A percentile compares a stretch with the other conserved stretches of the same genome.
Conservation (phyloP, 352 stramenopile genomes). For the Peronospora belbahrii region DNA sequence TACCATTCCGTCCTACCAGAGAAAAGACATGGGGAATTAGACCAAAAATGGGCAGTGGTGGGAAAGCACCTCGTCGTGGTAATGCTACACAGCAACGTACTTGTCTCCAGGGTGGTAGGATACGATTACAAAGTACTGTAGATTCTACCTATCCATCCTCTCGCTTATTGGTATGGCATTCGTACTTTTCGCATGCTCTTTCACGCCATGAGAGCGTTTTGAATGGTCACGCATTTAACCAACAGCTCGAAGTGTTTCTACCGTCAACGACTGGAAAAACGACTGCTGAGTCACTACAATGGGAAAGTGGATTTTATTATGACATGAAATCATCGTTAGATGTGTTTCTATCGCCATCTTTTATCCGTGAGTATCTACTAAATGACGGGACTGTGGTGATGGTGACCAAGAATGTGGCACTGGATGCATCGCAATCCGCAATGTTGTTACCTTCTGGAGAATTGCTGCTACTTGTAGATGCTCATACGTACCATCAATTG, state of each 20-base stretch:
- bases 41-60: constrained; percentile 56
- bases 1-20: background rate
- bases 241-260: constrained; percentile 68
- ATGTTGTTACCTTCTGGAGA: constrained; percentile 60
- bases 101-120: constrained; percentile 2
- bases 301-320: constrained; percentile 82
- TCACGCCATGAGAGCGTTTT: constrained; percentile 47
- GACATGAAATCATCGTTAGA: constrained; percentile 43
- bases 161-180: constrained; percentile 62
- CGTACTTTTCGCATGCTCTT: constrained; percentile 27
- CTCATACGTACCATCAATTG: constrained; percentile 60
- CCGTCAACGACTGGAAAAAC: constrained; percentile 24
- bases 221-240: constrained; percentile 41
- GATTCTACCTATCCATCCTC: constrained; percentile 23
- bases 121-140: constrained; percentile 7
- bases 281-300: constrained; percentile 48
- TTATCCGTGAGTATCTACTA: constrained; percentile 54
- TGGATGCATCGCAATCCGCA: constrained; percentile 46
- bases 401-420: constrained; percentile 65
- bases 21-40: background rate
- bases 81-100: constrained; percentile 23
- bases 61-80: constrained; percentile 30
- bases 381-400: constrained; percentile 49
- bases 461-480: constrained; percentile 59
- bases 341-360: constrained; percentile 49